Evolutionary conservation across 148 eudicot genomes (phyloP).

Genomic region (Camellia japonica): DNA sequence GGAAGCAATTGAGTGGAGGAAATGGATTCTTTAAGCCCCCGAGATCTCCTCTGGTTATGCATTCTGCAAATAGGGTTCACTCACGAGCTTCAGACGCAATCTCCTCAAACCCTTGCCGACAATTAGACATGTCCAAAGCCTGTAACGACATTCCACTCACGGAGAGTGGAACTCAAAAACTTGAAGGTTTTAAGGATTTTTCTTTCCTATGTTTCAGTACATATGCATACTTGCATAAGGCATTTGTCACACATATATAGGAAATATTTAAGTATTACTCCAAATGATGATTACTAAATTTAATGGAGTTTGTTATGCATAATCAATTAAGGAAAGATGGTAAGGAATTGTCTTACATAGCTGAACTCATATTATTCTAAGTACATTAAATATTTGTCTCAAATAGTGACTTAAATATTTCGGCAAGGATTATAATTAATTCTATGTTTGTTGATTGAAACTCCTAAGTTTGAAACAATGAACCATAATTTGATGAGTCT

Average conservation of each 20-base stretch:
- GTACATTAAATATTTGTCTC: background rate
- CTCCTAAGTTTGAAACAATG: background rate
- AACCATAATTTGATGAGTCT: background rate
- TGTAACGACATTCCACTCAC: slow-evolving; percentile 27
- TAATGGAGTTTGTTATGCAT: background rate
- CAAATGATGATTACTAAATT: background rate
- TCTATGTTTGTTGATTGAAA: background rate
- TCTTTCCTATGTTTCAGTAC: background rate
- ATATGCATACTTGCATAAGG: background rate
- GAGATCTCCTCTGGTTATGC: slow-evolving; percentile 56
- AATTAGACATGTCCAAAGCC: slow-evolving; percentile 46
- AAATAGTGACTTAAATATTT: background rate
- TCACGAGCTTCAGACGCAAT: slow-evolving; percentile 27
- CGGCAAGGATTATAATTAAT: background rate
- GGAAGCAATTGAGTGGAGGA: slow-evolving; percentile 75
- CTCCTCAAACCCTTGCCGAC: slow-evolving; percentile 36
- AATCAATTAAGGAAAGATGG: background rate
- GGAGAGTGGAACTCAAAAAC: slow-evolving; percentile 18
- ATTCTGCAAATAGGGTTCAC: slow-evolving; percentile 48
- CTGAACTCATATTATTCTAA: background rate
- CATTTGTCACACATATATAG: background rate
- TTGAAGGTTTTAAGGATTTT: slow-evolving; percentile 52
- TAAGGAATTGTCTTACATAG: background rate
- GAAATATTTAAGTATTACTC: background rate
- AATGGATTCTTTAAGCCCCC: slow-evolving; percentile 61